Conservation (phyloP, 2,329 filamentous ascomycete genomes). For the Talaromyces atroroseus region DNA sequence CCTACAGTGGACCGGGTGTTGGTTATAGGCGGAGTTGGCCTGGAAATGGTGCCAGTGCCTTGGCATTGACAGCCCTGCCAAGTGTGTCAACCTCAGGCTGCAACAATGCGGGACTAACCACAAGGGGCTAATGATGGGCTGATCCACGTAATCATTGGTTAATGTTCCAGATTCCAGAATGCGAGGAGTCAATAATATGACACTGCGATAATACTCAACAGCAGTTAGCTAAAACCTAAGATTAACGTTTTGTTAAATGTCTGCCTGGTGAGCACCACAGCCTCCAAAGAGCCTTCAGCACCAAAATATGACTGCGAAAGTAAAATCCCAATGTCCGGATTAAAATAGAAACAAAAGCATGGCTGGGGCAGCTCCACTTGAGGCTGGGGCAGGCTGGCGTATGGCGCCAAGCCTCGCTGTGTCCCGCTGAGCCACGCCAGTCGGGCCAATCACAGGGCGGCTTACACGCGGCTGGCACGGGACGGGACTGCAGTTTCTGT, state of each 20-base stretch:
- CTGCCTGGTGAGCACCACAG: constrained; percentile 1
- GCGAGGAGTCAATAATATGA: too few relatives aligned
- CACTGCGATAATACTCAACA: too few relatives aligned
- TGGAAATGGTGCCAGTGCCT: constrained; percentile 37
- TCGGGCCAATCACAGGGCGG: neutral
- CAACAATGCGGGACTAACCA: neutral
- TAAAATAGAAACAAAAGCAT: constrained; percentile 9
- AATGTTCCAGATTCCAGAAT: neutral
- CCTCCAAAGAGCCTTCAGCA: too few relatives aligned
- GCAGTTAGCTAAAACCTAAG: too few relatives aligned
- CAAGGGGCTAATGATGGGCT: neutral
- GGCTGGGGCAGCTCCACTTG: neutral
- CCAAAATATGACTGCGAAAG: too few relatives aligned
- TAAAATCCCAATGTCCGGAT: neutral
- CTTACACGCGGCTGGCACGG: constrained; percentile 5
- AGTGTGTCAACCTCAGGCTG: neutral
- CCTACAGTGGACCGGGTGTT: constrained; percentile 17
- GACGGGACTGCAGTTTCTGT: neutral
- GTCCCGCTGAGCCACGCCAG: constrained; percentile 7
- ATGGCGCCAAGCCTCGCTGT: too few relatives aligned
- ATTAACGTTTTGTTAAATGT: too few relatives aligned
- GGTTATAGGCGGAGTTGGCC: constrained; percentile 46
- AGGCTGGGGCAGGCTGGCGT: neutral
- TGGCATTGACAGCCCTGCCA: neutral
- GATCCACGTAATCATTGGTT: neutral